Base-by-base conservation (phyloP, 2,329 filamentous ascomycete species). In the Talaromyces sp. region DNA sequence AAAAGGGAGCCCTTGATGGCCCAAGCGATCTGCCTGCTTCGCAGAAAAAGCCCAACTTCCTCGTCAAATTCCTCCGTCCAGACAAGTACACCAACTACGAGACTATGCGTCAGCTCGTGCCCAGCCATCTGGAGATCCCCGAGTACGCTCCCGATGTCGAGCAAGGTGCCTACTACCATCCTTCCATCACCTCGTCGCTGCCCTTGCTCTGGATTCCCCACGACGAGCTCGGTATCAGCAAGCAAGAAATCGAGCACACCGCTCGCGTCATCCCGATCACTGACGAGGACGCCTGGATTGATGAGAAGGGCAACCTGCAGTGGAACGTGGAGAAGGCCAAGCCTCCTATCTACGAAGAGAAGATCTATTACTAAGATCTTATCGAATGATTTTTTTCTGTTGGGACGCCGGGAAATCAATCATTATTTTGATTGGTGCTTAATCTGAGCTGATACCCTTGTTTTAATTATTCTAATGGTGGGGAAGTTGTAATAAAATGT, bases 141-240 rank as follows among this genome's bases (percentile, higher is more conserved):
- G 71, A 82, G 1, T 93, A 95, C 72, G 71, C 84, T 0, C 79
- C 82, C 0, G 81, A 87, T 57, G 78, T 85, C 1, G 85, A 89
- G 71, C 79, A 81, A 11, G 82, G 89, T 56, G 92, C 90, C 0
- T 93, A 91, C 76, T 85, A 84, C 74, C 87, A 92, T 64, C 91
- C 92, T 0, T 83, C 88, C 0, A 82, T 93, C 70, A 84, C 75
- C 27, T 81, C 85, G 63, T 66, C 81, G 67, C 75, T 84, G 1
- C 90, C 90, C 1, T 77, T 91, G 32, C 80, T 96, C n/a, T 96
- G 92, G 92, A 90, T 96, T 59, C 91, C 92, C 0, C 81, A 85
- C 62, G 92, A 96, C 69, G 77, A 82, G 1, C 84, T 87, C 27
- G 90, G 91, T 10, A 84, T 96, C 49, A 91, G 87, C 59, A 82